Base-by-base conservation (phyloP, 1,284 basidiomycete genomes). In the Ceratobasidium sp. region DNA sequence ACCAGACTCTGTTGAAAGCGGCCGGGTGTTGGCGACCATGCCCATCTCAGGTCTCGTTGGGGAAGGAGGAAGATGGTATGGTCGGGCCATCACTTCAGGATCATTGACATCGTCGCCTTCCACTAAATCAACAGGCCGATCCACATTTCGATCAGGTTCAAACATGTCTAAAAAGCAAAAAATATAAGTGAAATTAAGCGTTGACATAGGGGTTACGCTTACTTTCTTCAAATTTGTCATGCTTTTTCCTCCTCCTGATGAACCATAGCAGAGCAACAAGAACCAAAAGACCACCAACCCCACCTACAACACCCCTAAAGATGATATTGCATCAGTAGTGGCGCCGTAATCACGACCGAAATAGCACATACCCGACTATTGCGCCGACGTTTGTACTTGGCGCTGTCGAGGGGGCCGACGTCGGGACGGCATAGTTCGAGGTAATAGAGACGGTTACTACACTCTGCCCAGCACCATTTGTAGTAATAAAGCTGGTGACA, bases 211-310 rank as follows among this genome's bases (percentile, higher is more conserved):
- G 26, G 33, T 28, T 2, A 57, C 20, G 46, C 73, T 40, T 23
- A 75, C 73, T 66, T 54, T 66, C 73, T 75, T 75, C 73, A 50
- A 65, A 75, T 33, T 75, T 52, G 50, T 75, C 73, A 15, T 46
- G 42, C 40, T 66, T 65, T 48, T 61, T 75, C 62, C 52, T 65
- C 50, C 73, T 50, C 26, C 73, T 28, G 40, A 75, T 65, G 38
- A 75, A 75, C 73, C 61, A 75, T 1, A 75, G n/a, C 17, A 75
- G 40, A 38, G 33, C 13, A 52, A 66, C 20, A 33, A 75, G 50
- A 6, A 75, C 42, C 50, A 75, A 62, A 15, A 66, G 1, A 20
- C 73, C 73, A 12, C 73, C 73, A 46, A 75, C 73, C 28, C 73
- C 73, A 26, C 73, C 73, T 23, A 75, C 73, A 12, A 57, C 52